Conservation (phyloP, 352 stramenopile genomes). For the Phytophthora capsici region DNA sequence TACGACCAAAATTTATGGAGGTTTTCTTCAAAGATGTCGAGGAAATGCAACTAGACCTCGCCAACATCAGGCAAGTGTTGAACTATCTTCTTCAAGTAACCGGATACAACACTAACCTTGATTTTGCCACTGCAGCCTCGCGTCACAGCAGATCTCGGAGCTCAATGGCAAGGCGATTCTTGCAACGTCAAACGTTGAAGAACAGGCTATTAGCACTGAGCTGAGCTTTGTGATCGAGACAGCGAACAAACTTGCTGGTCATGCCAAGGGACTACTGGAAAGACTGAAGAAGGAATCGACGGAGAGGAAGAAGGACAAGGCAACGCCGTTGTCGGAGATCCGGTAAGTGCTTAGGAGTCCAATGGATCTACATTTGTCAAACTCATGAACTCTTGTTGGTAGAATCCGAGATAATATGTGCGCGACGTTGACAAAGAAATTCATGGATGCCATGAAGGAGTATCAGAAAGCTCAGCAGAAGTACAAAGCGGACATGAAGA, state of each 20-base stretch:
- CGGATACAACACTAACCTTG: neutral
- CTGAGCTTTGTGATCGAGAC: conserved; percentile 91
- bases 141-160: conserved; percentile 91
- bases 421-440: conserved; percentile 97
- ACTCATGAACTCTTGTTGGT: conserved; percentile 1
- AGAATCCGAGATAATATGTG: conserved; percentile 98
- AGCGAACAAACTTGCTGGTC: conserved; percentile 92
- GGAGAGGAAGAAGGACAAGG: conserved; percentile 93
- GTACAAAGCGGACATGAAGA: conserved; percentile 98
- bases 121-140: conserved; percentile 48
- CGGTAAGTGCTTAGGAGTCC: conserved; percentile 33
- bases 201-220: conserved; percentile 92
- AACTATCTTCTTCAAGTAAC: neutral
- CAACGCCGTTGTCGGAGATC: conserved; percentile 72
- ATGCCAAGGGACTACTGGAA: conserved; percentile 89
- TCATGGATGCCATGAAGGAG: conserved; percentile 98
- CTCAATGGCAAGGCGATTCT: conserved; percentile 95
- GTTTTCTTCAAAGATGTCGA: conserved; percentile 97
- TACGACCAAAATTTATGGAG: conserved; percentile 92
- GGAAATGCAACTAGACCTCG: conserved; percentile 93
- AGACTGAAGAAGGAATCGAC: conserved; percentile 95
- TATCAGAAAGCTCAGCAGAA: conserved; percentile 98
- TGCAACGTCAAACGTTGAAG: conserved; percentile 93
- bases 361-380: neutral
- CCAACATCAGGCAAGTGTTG: conserved; percentile 76